Percentiles rank a stretch among this genome's conserved stretches.
These are phyloP conservation scores for Croton setiger DNA, from an alignment of 441 rosid species.

Conservation along the genomic window DNA sequence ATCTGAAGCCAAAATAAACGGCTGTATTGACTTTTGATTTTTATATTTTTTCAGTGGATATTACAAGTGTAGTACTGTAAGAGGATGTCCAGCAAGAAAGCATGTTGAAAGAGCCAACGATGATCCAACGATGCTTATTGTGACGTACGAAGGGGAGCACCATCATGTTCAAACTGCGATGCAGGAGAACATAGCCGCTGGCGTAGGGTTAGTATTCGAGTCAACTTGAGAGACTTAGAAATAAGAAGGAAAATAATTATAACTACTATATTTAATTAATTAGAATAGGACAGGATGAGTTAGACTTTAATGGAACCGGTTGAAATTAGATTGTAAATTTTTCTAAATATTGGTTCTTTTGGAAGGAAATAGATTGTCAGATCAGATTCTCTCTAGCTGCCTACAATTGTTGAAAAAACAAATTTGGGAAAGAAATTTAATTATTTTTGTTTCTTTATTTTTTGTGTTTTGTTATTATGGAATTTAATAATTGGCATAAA, in stretches of 20 bases:
- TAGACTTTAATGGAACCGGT: conserved; percentile 18
- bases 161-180: conserved; percentile 53
- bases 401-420: conserved; percentile 1
- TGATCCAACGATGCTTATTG: conserved; percentile 77
- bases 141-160: conserved; percentile 93
- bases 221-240: conserved; percentile 30
- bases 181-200: conserved; percentile 44
- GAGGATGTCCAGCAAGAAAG: conserved; percentile 92
- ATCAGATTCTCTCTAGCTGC: conserved; percentile 9
- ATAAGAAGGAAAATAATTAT: background rate
- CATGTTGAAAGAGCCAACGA: conserved; percentile 84
- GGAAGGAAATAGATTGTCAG: conserved; percentile 1
- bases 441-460: background rate
- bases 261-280: background rate
- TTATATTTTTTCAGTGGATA: conserved; percentile 57
- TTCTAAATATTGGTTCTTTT: conserved; percentile 11
- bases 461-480: background rate
- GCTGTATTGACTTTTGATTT: background rate
- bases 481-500: too few species aligned
- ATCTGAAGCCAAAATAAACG: background rate
- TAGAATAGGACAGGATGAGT: background rate
- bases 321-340: conserved; percentile 28
- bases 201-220: conserved; percentile 47
- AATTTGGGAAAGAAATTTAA: too few species aligned
- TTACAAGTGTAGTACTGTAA: conserved; percentile 74